These are phyloP conservation scores for Allodekkera sacchari DNA, from an alignment of 805 yeast genomes.

Conservation along the genomic window DNA sequence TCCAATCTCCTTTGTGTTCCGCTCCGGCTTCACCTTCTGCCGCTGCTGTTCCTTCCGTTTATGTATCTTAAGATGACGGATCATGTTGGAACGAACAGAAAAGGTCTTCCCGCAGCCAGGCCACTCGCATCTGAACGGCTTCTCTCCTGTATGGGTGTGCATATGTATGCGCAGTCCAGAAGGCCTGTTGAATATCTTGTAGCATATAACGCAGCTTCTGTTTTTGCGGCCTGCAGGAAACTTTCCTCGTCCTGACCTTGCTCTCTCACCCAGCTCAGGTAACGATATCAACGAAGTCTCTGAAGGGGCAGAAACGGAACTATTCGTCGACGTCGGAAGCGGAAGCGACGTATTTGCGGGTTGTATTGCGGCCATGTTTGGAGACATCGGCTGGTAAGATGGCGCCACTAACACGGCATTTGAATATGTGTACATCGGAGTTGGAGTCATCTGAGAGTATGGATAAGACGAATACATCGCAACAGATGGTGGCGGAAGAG, in stretches of 20 bases:
- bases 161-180: conserved; percentile 74
- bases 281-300: conserved; percentile 1
- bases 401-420: no score
- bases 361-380: no score
- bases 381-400: no score
- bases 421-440: no score
- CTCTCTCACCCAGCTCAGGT: conserved; percentile 2
- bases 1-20: neutral
- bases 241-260: no score
- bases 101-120: conserved; percentile 59
- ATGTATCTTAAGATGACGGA: conserved; percentile 70
- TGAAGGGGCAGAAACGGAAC: neutral
- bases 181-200: conserved; percentile 74
- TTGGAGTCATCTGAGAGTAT: no score
- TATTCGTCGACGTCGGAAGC: no score
- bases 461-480: no score
- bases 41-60: conserved; percentile 16
- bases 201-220: conserved; percentile 43
- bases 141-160: conserved; percentile 77
- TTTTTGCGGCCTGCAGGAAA: no score
- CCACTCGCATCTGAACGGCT: conserved; percentile 59
- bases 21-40: conserved; percentile 2
- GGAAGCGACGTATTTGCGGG: no score
- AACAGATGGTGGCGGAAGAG: no score
- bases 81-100: conserved; percentile 73